Conservation (phyloP, 441 rosid genomes). For the Aquilaria agallochum region DNA sequence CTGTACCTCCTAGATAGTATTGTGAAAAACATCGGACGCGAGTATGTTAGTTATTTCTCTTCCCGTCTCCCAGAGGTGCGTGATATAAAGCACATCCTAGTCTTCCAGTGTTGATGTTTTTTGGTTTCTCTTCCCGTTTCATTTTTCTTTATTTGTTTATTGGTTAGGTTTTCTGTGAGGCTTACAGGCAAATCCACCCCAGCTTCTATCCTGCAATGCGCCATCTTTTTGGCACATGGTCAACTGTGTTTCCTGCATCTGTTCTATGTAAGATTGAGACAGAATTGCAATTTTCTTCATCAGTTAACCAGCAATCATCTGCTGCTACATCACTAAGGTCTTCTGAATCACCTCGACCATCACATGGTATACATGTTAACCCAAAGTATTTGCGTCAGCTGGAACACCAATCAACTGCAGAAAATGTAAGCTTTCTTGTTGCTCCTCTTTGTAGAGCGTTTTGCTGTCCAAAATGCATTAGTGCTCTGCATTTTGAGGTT, state of each 20-base stretch:
- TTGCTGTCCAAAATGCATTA: neutral
- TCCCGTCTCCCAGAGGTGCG: conserved; percentile 93
- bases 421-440: conserved; percentile 57
- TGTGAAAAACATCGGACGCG: conserved; percentile 85
- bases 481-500: neutral
- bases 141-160: conserved; percentile 5
- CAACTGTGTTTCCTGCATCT: conserved; percentile 67
- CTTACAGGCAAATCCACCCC: conserved; percentile 80
- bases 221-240: conserved; percentile 97
- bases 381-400: conserved; percentile 87
- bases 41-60: conserved; percentile 69
- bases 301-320: conserved; percentile 44
- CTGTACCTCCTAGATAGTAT: conserved; percentile 94
- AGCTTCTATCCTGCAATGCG: conserved; percentile 72
- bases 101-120: neutral
- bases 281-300: conserved; percentile 57
- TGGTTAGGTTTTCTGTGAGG: conserved; percentile 73
- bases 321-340: conserved; percentile 39
- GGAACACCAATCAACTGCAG: conserved; percentile 66
- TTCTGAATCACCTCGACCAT: conserved; percentile 73
- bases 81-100: conserved; percentile 7
- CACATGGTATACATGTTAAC: conserved; percentile 94
- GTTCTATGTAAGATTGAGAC: conserved; percentile 72
- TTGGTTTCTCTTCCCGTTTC: neutral
- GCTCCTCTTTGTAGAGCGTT: too few species aligned